phyloP scores from a whole-genome alignment of 441 rosid species.

The Arabidopsis hybrid region DNA sequence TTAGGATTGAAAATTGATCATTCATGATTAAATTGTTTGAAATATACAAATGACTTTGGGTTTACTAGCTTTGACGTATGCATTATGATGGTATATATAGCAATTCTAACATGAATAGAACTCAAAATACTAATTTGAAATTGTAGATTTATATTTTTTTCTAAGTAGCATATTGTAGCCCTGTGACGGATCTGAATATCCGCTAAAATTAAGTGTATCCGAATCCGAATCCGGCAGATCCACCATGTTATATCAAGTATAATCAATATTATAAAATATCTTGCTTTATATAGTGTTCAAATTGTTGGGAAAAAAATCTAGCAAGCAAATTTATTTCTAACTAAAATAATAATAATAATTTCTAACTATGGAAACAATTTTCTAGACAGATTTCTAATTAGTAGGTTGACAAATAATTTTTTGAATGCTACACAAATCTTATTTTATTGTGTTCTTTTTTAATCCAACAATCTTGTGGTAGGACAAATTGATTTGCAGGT shows the following conservation, averaged over 20 bases:
- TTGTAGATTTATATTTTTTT: neutral
- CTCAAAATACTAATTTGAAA: neutral
- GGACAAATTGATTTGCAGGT: conserved; percentile 23
- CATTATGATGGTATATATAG: neutral
- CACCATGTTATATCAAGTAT: neutral
- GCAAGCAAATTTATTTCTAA: neutral
- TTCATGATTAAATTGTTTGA: conserved; percentile 4
- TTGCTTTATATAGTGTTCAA: neutral
- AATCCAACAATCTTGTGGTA: conserved; percentile 14
- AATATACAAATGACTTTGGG: neutral
- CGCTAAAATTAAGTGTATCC: no score
- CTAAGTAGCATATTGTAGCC: neutral
- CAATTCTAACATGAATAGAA: neutral
- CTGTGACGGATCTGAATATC: no score
- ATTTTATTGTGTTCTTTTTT: neutral
- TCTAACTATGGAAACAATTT: conserved; percentile 16
- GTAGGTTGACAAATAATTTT: conserved; percentile 21
- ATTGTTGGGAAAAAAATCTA: neutral
- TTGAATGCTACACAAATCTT: conserved; percentile 14
- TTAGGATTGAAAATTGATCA: neutral
- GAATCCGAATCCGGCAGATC: no score
- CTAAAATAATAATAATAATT: no score
- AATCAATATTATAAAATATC: neutral
- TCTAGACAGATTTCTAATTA: conserved; percentile 14
- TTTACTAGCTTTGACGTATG: conserved; percentile 14